Percentiles rank a stretch among this genome's conserved stretches.
Evolutionary conservation across 2,329 filamentous ascomycete genomes (phyloP).

Genomic region (Alternaria ventricosa): DNA sequence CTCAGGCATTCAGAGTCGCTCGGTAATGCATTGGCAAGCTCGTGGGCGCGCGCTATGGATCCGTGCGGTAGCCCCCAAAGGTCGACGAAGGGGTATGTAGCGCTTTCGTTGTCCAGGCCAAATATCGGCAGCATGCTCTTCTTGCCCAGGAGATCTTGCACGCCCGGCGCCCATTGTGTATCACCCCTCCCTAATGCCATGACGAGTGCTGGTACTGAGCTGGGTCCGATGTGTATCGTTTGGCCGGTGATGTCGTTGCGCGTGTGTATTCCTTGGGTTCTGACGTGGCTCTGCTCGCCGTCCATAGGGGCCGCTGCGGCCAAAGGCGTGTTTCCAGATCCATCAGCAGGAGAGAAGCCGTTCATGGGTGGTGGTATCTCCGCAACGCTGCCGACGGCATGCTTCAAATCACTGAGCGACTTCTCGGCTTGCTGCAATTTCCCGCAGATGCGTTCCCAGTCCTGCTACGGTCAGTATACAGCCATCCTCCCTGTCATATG

Average conservation of each 20-base stretch:
- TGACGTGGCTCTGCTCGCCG: conserved; percentile 50
- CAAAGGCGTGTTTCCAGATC: conserved; percentile 40
- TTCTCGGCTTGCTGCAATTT: conserved; percentile 58
- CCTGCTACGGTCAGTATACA: conserved; percentile 37
- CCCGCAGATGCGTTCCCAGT: conserved; percentile 57
- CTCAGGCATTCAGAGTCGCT: conserved; percentile 64
- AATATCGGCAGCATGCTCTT: conserved; percentile 68
- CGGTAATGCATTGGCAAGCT: conserved; percentile 65
- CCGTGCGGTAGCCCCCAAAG: conserved; percentile 67
- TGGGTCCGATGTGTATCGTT: conserved; percentile 66
- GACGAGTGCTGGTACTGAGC: conserved; percentile 67
- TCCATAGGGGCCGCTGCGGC: conserved; percentile 46
- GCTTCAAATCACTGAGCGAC: conserved; percentile 54
- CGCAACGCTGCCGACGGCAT: conserved; percentile 47
- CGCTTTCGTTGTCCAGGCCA: conserved; percentile 68
- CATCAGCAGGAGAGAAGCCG: conserved; percentile 40
- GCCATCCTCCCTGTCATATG: not conserved
- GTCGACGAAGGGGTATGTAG: conserved; percentile 70
- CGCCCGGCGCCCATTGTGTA: conserved; percentile 56
- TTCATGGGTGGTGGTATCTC: conserved; percentile 44
- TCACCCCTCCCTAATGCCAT: conserved; percentile 56
- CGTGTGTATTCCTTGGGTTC: conserved; percentile 65
- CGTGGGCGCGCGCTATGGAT: conserved; percentile 62
- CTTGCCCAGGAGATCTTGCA: conserved; percentile 63
- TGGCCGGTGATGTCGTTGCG: conserved; percentile 65